Evolutionary conservation across 2,329 filamentous ascomycete genomes (phyloP).

Genomic region (Biscogniauxia sp.): DNA sequence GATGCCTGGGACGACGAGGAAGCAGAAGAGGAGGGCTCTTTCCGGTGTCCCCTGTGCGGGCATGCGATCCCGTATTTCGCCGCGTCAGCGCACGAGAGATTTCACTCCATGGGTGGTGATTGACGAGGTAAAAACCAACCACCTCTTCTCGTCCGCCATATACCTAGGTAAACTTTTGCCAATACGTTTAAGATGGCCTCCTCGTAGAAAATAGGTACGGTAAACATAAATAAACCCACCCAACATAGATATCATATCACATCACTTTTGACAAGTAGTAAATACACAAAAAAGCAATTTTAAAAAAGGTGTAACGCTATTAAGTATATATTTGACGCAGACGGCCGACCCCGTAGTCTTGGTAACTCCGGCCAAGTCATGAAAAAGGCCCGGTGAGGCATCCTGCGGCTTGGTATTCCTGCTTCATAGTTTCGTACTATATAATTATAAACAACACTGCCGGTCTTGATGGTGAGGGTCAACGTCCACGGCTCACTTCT

Average conservation of each 20-base stretch:
- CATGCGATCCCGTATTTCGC: conserved; percentile 57
- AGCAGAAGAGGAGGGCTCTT: conserved; percentile 32
- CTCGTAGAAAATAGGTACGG: too few relatives aligned
- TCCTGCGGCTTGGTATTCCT: not conserved
- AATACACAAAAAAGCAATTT: too few relatives aligned
- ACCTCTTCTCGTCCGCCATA: too few relatives aligned
- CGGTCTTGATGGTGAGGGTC: not conserved
- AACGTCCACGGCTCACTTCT: conserved; percentile 40
- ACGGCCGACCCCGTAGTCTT: not conserved
- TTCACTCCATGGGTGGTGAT: conserved; percentile 41
- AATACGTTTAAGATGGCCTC: too few relatives aligned
- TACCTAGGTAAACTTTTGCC: too few relatives aligned
- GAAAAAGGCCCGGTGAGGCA: not conserved
- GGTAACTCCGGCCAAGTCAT: not conserved
- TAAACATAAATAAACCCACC: too few relatives aligned
- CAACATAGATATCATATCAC: too few relatives aligned
- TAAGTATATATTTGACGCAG: not conserved
- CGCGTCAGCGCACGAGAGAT: conserved; percentile 54
- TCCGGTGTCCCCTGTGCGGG: conserved; percentile 48
- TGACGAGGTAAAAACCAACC: not conserved
- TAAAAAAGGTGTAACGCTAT: too few relatives aligned
- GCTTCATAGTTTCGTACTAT: not conserved
- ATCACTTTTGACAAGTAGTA: too few relatives aligned
- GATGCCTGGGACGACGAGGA: conserved; percentile 28
- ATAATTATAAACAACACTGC: not conserved